These are phyloP conservation scores for Candida namnaoensis DNA, from an alignment of 805 yeast species.

Conservation along the genomic window DNA sequence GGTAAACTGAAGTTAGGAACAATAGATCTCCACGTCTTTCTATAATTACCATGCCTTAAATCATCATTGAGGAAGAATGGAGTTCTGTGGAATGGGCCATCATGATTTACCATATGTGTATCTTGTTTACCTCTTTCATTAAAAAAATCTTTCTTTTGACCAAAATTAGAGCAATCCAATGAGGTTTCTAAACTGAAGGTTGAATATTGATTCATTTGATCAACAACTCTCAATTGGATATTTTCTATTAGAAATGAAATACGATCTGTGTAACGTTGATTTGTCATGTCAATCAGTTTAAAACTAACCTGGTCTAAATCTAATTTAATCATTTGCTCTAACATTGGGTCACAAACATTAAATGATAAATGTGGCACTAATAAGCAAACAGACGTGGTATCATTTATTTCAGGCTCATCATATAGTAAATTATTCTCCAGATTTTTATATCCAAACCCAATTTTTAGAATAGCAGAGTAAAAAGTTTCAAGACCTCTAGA, in stretches of 20 bases:
- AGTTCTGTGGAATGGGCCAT: constrained; percentile 75
- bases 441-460: constrained; percentile 62
- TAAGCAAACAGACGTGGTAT: constrained; percentile 59
- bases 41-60: constrained; percentile 37
- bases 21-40: constrained; percentile 41
- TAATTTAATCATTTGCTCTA: constrained; percentile 16
- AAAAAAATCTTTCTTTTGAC: constrained; percentile 38
- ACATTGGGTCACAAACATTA: constrained; percentile 26
- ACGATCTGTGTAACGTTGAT: constrained; percentile 50
- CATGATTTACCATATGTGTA: constrained; percentile 58
- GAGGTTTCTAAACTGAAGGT: constrained; percentile 47
- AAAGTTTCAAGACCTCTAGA: constrained; percentile 37
- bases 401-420: constrained; percentile 48
- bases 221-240: constrained; percentile 25
- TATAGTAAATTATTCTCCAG: constrained; percentile 65
- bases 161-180: constrained; percentile 48
- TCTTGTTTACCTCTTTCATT: constrained; percentile 48
- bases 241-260: constrained; percentile 41
- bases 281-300: constrained; percentile 62
- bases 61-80: constrained; percentile 59
- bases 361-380: constrained; percentile 39
- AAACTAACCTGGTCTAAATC: constrained; percentile 22
- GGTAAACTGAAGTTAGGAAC: constrained; percentile 59
- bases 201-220: constrained; percentile 12
- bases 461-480: constrained; percentile 30